phyloP scores from a whole-genome alignment of 2,329 filamentous ascomycete genomes.

The Trichoderma brevicompactum region DNA sequence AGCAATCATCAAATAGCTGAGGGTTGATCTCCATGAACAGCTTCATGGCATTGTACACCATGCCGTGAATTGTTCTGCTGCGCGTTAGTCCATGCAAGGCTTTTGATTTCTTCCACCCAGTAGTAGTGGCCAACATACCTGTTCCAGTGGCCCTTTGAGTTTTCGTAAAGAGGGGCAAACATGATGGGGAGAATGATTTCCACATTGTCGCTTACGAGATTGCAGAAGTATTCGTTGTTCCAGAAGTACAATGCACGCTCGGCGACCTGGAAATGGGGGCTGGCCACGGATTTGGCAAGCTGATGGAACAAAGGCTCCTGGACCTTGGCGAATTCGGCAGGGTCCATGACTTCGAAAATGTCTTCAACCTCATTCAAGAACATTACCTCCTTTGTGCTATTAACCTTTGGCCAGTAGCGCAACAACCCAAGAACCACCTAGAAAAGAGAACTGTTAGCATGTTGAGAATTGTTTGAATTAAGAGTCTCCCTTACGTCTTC shows the following conservation, averaged over 20 bases:
- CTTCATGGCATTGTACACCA: conserved; percentile 99
- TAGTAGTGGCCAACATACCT: conserved; percentile 61
- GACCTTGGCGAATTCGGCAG: conserved; percentile 96
- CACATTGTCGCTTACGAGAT: conserved; percentile 97
- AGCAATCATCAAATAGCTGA: conserved; percentile 97
- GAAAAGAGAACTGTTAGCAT: background rate
- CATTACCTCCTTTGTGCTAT: conserved; percentile 99
- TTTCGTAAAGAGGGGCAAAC: conserved; percentile 98
- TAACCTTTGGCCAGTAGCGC: conserved; percentile 98
- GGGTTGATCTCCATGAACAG: conserved; percentile 99
- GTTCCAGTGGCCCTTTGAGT: conserved; percentile 99
- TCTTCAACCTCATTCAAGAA: conserved; percentile 99
- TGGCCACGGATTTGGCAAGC: conserved; percentile 95
- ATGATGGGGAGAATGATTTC: conserved; percentile 98
- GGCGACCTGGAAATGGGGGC: conserved; percentile 97
- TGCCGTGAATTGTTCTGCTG: conserved; percentile 91
- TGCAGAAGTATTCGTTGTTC: conserved; percentile 99
- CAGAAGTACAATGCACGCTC: conserved; percentile 98
- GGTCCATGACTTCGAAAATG: conserved; percentile 99
- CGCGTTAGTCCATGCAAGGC: conserved; percentile 39
- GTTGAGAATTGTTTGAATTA: background rate
- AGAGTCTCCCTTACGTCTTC: conserved; percentile 72
- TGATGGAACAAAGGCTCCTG: conserved; percentile 98
- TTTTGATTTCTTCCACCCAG: background rate
- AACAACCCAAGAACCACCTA: conserved; percentile 91